Evolutionary conservation across 2,329 filamentous ascomycete species (phyloP), one percentile per base, ranked within the genome.

Genomic region (Fusarium camptoceras): DNA sequence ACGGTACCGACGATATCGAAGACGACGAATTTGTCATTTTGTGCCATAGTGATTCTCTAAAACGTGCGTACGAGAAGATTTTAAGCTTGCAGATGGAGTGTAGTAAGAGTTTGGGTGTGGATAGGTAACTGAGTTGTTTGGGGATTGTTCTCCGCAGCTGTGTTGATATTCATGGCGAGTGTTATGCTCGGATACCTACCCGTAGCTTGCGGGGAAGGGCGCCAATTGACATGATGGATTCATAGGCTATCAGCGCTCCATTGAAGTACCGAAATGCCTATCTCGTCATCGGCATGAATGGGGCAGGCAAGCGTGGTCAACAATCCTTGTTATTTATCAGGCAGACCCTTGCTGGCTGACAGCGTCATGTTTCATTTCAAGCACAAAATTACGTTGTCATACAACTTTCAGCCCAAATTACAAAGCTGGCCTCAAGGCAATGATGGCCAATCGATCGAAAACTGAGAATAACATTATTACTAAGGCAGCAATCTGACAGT

Each of bases 1-100:
- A 60, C 48, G 3, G 70, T 73, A 4, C 66, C 70, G 1, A 72
- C 70, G 3, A 73, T 51, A n/a, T 73, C 70, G 30, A 73, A 73
- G 18, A 73, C 58, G n/a, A 55, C 51, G 12, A 41, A 51, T 24
- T 51, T 51, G 41, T 20, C 24, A 15, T 51, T 51, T 12, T 6
- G 10, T 28, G 34, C 18, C 49, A 51, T 51, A 6, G 5, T 41
- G n/a, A 8, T 27, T 22, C 4, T 3, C 11, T 51, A 6, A 5
- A 1, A 15, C 5, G 12, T 8, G 3, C 6, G 9, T 2, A 27
- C 4, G 4, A 15, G 4, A 15, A 9, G 11, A 22, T 3, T 6
- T 27, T 24, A 6, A 20, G 5, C 2, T 39, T 27, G 1, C 9
- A 4, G 7, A 11, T n/a, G 34, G 3, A 37, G 5, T n/a, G 5